Percentiles rank a stretch among this genome's conserved stretches.
These are phyloP conservation scores for Mangifera indica DNA, from an alignment of 345 rosid species.

Conservation along the genomic window DNA sequence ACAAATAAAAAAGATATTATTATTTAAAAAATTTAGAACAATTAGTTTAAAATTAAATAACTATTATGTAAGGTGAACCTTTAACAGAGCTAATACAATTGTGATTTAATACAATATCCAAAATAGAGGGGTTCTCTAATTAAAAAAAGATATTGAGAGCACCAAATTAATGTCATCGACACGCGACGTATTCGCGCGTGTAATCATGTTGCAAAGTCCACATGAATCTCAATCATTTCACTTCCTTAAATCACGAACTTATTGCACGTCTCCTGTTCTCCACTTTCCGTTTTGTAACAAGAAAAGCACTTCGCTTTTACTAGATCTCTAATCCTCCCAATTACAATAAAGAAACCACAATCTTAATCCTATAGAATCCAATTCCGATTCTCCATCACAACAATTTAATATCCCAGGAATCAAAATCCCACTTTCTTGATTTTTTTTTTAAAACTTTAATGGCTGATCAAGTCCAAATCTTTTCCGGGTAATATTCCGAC, in stretches of 20 bases:
- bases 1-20: too few relatives aligned
- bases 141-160: too few relatives aligned
- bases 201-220: background rate
- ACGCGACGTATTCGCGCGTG: conserved; percentile 6
- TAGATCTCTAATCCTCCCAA: background rate
- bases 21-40: too few relatives aligned
- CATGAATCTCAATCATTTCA: background rate
- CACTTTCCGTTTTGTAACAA: background rate
- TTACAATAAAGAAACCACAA: background rate
- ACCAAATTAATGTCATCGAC: too few relatives aligned
- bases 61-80: too few relatives aligned
- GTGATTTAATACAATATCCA: too few relatives aligned
- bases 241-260: background rate
- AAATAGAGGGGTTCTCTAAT: too few relatives aligned
- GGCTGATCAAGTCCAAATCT: conserved; percentile 31
- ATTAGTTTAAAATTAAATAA: too few relatives aligned
- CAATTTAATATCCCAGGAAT: too few relatives aligned
- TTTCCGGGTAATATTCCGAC: conserved; percentile 31
- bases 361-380: conserved; percentile 15
- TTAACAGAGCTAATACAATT: too few relatives aligned
- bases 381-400: conserved; percentile 15
- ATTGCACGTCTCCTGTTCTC: background rate
- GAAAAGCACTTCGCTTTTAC: background rate
- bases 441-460: conserved; percentile 14
- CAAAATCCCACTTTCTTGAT: background rate